Evolutionary conservation across 2,329 filamentous ascomycete genomes (phyloP).

Genomic region (Paraphaeosphaeria sporulosa): DNA sequence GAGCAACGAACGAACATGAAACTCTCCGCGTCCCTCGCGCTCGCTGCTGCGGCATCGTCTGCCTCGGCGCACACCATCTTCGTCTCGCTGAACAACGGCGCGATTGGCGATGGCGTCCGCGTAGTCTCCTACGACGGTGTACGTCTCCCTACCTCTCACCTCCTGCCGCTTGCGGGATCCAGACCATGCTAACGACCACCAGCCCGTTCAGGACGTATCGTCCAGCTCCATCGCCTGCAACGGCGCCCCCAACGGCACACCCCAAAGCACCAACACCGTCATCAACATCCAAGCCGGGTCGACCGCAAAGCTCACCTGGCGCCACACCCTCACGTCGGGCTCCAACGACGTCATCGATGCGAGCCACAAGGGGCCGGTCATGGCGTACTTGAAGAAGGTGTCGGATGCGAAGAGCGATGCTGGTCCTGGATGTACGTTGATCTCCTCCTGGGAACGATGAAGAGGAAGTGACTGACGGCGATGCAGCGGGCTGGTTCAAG

Average conservation of each 20-base stretch:
- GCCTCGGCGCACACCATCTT: constrained; percentile 62
- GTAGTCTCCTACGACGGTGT: constrained; percentile 53
- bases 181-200: constrained; percentile 42
- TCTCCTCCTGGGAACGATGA: too few relatives aligned
- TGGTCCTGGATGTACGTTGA: constrained; percentile 32
- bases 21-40: constrained; percentile 31
- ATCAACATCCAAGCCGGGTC: constrained; percentile 55
- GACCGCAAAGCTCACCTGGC: constrained; percentile 63
- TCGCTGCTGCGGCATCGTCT: constrained; percentile 41
- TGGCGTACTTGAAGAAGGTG: constrained; percentile 67
- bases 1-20: constrained; percentile 27
- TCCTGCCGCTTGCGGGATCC: too few relatives aligned
- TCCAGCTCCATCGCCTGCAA: constrained; percentile 66
- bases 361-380: constrained; percentile 63
- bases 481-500: constrained; percentile 43
- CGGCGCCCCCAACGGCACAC: constrained; percentile 60
- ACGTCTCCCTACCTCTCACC: constrained; percentile 11
- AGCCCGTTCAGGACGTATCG: constrained; percentile 62
- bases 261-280: constrained; percentile 38
- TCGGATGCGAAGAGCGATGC: constrained; percentile 51
- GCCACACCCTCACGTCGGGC: constrained; percentile 61
- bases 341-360: constrained; percentile 63
- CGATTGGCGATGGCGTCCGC: constrained; percentile 60
- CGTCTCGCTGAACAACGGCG: constrained; percentile 56
- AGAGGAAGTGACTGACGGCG: too few relatives aligned